Evolutionary conservation across 805 yeast species (phyloP).

Genomic region (Ogataea glucozyma): DNA sequence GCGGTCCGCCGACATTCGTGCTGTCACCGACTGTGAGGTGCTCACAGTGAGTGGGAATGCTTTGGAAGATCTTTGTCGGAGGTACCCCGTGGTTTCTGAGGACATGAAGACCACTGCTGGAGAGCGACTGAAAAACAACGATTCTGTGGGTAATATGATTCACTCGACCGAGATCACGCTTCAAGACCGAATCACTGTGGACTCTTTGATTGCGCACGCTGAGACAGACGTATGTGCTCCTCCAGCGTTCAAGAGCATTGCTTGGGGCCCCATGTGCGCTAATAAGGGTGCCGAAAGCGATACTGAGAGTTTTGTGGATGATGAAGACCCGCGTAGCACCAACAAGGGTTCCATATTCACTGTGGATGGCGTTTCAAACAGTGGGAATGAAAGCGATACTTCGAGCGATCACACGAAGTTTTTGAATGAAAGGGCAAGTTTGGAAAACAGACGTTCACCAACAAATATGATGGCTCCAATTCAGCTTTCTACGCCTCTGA

Average conservation of each 20-base stretch:
- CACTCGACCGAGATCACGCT: slow-evolving; percentile 24
- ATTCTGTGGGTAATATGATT: slow-evolving; percentile 28
- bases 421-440: too few relatives aligned
- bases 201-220: slow-evolving; percentile 19
- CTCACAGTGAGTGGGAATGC: slow-evolving; percentile 59
- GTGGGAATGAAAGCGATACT: too few relatives aligned
- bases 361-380: slow-evolving; percentile 2
- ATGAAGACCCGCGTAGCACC: slow-evolving; percentile 5
- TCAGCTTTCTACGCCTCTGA: slow-evolving; percentile 25
- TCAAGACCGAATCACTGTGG: slow-evolving; percentile 23
- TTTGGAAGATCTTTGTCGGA: slow-evolving; percentile 52
- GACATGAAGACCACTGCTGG: slow-evolving; percentile 64
- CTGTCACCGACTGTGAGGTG: slow-evolving; percentile 60
- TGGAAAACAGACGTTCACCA: background rate
- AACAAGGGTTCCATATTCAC: slow-evolving; percentile 13
- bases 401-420: too few relatives aligned
- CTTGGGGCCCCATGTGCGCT: slow-evolving; percentile 14
- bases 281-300: background rate
- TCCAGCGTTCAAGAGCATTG: slow-evolving; percentile 21
- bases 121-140: slow-evolving; percentile 42
- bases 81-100: slow-evolving; percentile 58
- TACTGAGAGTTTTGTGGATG: slow-evolving; percentile 6
- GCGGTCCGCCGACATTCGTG: slow-evolving; percentile 65
- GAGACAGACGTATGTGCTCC: slow-evolving; percentile 8
- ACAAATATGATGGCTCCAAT: background rate